Evolutionary conservation across 2,329 filamentous ascomycete species (phyloP), one percentile per base, ranked within the genome.

Genomic region (Alternaria sp.): DNA sequence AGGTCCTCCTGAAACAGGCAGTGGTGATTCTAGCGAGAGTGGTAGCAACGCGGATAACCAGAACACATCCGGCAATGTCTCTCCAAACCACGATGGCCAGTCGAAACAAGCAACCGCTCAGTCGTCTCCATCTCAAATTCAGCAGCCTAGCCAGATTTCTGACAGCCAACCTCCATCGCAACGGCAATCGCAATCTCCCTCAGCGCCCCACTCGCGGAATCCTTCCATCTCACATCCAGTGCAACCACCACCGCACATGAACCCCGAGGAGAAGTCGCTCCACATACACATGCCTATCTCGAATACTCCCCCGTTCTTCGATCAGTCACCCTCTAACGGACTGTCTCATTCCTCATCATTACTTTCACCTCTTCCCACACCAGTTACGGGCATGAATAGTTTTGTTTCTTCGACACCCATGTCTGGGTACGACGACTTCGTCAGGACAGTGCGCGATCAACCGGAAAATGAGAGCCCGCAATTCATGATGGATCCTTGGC

Each of bases 401-500:
- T 83, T 81, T 67, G 69, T 81, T 40, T 77, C 81, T 28, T 77
- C 79, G 11, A 82, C 82, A 20, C 80, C 81, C 12, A 78, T 83
- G 67, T 81, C 81, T 20, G 80, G 80, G 14, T 84, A 81, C 60
- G 80, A 82, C 20, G 81, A 84, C 32, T 82, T 84, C 59, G 72
- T 78, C 32, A 65, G 76, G 49, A 76, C 75, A 25, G 71, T 73
- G 36, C 77, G 76, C 16, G 80, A 82, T 32, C 74, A 76, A 25
- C 78, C 81, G 2, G 81, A 84, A 9, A 74, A 74, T 14, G 77
- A 74, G 16, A 84, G 81, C 67, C 82, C 82, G 4, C 77, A 74
- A 18, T 84, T 83, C 70, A 78, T 83, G 74, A 78, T 84, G 68
- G 82, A 84, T 64, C 72, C 74, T 6, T 84, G 83, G 82, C 76